Conservation (phyloP, 495 filamentous ascomycete species). For the Lichina pygmaea region DNA sequence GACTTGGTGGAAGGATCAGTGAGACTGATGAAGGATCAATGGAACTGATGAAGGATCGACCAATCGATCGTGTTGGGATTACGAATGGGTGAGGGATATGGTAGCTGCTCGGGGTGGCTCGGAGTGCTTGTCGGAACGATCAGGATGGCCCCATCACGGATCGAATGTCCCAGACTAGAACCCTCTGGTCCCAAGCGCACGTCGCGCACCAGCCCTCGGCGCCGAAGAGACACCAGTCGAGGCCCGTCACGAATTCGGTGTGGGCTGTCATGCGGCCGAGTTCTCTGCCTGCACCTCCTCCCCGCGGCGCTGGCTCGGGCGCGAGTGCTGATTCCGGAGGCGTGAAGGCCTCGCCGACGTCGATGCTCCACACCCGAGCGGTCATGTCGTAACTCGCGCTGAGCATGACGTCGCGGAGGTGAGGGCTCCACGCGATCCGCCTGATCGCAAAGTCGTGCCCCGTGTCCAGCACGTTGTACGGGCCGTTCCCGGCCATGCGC, state of each 20-base stretch:
- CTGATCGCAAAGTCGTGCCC: conserved; percentile 85
- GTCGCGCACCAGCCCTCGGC: conserved; percentile 87
- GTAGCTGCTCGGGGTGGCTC: too few species aligned
- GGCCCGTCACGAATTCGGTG: conserved; percentile 90
- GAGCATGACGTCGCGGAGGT: conserved; percentile 59
- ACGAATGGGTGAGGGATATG: neutral
- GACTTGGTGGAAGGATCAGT: too few species aligned
- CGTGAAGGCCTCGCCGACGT: conserved; percentile 16
- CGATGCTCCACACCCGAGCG: conserved; percentile 55
- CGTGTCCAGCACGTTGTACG: conserved; percentile 30
- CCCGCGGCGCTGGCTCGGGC: neutral
- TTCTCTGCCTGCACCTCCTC: conserved; percentile 26
- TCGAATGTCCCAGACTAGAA: conserved; percentile 79
- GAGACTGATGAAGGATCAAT: too few species aligned
- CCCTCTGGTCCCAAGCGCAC: conserved; percentile 73
- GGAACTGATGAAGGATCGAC: neutral
- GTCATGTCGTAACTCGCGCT: conserved; percentile 96
- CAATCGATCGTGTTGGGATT: neutral
- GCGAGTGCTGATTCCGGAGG: conserved; percentile 5
- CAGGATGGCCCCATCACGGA: too few species aligned
- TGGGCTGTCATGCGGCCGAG: conserved; percentile 73
- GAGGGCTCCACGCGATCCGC: conserved; percentile 69
- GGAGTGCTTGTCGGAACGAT: too few species aligned
- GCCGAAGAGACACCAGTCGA: conserved; percentile 95
- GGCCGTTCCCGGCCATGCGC: conserved; percentile 40